Percentiles rank a stretch among this genome's conserved stretches.
Conservation (phyloP, 1,284 basidiomycete species). For the Trametes versicolor region DNA sequence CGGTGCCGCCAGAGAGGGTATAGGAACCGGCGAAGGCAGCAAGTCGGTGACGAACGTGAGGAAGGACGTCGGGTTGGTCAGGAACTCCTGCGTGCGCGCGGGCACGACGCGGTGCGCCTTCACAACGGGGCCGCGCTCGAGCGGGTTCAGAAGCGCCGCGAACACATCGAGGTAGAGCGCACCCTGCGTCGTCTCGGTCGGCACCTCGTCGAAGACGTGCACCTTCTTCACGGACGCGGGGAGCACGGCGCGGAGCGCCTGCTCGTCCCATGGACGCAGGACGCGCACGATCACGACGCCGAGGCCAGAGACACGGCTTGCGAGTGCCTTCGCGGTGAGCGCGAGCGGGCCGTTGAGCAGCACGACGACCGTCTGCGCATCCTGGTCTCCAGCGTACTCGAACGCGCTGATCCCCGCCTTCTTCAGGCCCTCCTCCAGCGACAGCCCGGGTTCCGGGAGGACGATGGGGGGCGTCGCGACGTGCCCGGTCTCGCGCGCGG, state of each 20-base stretch:
- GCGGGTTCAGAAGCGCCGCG: constrained; percentile 60
- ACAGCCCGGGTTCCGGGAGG: constrained; percentile 43
- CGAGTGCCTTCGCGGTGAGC: constrained; percentile 61
- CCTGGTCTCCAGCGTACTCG: constrained; percentile 71
- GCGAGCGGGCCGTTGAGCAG: constrained; percentile 78
- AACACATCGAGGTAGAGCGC: constrained; percentile 80
- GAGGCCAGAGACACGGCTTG: constrained; percentile 55
- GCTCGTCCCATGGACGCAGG: constrained; percentile 79
- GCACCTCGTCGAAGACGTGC: constrained; percentile 81
- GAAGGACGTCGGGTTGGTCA: constrained; percentile 57
- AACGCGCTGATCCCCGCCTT: constrained; percentile 70
- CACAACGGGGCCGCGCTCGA: constrained; percentile 53
- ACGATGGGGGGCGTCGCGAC: constrained; percentile 47
- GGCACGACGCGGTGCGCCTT: constrained; percentile 70
- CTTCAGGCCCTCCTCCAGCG: constrained; percentile 57
- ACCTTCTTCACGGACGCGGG: constrained; percentile 66
- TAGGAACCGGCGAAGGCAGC: constrained; percentile 31
- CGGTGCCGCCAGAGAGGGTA: constrained; percentile 37
- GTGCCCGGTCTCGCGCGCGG: constrained; percentile 75
- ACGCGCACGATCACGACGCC: constrained; percentile 78
- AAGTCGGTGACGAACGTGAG: constrained; percentile 52
- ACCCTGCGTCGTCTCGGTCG: constrained; percentile 68
- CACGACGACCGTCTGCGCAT: constrained; percentile 68
- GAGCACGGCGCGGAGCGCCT: constrained; percentile 63
- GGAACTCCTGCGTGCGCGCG: constrained; percentile 60